These are phyloP conservation scores for Wallemia hederae DNA, from an alignment of 1,284 basidiomycete genomes.

Conservation along the genomic window DNA sequence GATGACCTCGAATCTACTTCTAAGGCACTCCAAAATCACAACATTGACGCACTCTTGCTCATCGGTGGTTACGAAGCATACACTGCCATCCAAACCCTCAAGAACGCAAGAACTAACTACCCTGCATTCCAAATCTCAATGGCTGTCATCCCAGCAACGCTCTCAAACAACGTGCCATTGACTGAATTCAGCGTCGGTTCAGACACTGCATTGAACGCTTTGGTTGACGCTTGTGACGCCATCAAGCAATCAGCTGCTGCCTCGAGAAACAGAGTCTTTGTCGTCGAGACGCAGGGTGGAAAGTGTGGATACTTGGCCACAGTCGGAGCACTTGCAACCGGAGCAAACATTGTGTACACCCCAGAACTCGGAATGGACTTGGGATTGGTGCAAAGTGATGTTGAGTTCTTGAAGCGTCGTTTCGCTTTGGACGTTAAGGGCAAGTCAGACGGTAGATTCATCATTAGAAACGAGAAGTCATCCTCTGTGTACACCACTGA, in stretches of 20 bases:
- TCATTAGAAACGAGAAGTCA: slow-evolving; percentile 69
- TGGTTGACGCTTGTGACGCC: slow-evolving; percentile 91
- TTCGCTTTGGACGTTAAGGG: slow-evolving; percentile 67
- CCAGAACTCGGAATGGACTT: slow-evolving; percentile 71
- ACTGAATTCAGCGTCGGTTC: slow-evolving; percentile 85
- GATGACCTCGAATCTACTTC: slow-evolving; percentile 63
- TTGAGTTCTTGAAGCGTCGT: slow-evolving; percentile 60
- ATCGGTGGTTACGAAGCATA: slow-evolving; percentile 95
- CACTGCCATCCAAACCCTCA: slow-evolving; percentile 42
- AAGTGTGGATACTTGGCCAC: slow-evolving; percentile 86
- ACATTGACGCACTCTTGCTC: slow-evolving; percentile 52
- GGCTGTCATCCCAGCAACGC: slow-evolving; percentile 30
- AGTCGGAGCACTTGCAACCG: slow-evolving; percentile 77
- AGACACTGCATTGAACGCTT: slow-evolving; percentile 81
- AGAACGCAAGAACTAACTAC: slow-evolving; percentile 50
- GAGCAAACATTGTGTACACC: slow-evolving; percentile 75
- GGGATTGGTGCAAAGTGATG: slow-evolving; percentile 50
- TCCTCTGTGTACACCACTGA: slow-evolving; percentile 75
- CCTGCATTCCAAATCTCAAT: slow-evolving; percentile 42
- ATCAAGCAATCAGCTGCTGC: slow-evolving; percentile 95
- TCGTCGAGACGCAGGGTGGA: slow-evolving; percentile 93
- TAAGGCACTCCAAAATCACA: slow-evolving; percentile 61
- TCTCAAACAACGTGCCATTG: slow-evolving; percentile 92
- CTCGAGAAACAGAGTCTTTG: slow-evolving; percentile 78
- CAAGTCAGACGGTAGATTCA: slow-evolving; percentile 67